Conservation (phyloP, 2,329 filamentous ascomycete species). For the Sclerotinia minor region DNA sequence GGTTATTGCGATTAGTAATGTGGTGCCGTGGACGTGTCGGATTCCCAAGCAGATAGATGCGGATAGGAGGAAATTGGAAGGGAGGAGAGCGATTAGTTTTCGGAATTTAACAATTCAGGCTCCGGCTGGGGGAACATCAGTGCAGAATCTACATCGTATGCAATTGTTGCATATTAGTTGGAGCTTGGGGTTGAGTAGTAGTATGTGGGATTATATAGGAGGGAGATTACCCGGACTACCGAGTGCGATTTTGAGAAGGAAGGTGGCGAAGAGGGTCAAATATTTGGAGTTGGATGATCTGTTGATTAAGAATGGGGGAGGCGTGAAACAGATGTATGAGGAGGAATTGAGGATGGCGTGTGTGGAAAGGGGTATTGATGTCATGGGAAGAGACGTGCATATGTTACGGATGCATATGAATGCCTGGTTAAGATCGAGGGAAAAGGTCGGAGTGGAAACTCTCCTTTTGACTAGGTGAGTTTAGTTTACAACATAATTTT, state of each 20-base stretch:
- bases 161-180: slow-evolving; percentile 47
- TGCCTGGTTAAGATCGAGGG: slow-evolving; percentile 45
- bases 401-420: slow-evolving; percentile 44
- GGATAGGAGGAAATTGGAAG: slow-evolving; percentile 56
- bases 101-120: slow-evolving; percentile 42
- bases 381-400: slow-evolving; percentile 46
- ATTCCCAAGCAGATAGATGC: slow-evolving; percentile 73
- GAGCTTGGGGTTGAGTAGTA: slow-evolving; percentile 46
- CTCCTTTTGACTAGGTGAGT: slow-evolving; percentile 43
- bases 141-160: slow-evolving; percentile 41
- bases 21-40: slow-evolving; percentile 79
- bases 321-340: slow-evolving; percentile 55
- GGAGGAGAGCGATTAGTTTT: slow-evolving; percentile 53
- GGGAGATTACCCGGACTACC: slow-evolving; percentile 43
- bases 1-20: slow-evolving; percentile 65
- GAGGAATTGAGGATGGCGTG: slow-evolving; percentile 71
- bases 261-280: slow-evolving; percentile 55
- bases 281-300: slow-evolving; percentile 71
- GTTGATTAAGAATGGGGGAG: slow-evolving; percentile 65
- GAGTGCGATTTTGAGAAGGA: slow-evolving; percentile 53
- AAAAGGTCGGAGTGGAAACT: slow-evolving; percentile 38
- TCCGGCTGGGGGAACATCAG: slow-evolving; percentile 23
- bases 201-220: slow-evolving; percentile 48
- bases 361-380: slow-evolving; percentile 65
- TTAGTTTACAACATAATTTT: not conserved